phyloP scores from a whole-genome alignment of 2,329 filamentous ascomycete species.

The Hymenoscyphus linearis region DNA sequence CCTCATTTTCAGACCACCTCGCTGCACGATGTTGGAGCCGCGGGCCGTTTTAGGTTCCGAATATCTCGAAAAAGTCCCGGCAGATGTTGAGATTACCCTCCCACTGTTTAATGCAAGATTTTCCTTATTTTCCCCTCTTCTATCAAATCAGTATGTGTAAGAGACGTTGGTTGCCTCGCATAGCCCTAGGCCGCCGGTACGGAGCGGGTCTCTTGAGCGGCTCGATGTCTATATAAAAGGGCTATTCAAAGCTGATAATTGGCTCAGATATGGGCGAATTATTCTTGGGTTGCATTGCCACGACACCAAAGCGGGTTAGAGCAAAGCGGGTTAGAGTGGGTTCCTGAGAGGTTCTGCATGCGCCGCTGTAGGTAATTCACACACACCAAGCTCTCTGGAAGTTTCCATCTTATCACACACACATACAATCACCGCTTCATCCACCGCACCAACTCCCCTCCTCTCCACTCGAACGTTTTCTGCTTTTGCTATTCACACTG shows the following conservation, averaged over 20 bases:
- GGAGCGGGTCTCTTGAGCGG: background rate
- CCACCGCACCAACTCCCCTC: background rate
- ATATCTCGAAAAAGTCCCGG: background rate
- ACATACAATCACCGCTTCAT: background rate
- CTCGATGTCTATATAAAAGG: background rate
- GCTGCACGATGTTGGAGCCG: slow-evolving; percentile 6
- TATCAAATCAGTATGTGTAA: background rate
- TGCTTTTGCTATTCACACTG: background rate
- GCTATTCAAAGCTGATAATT: background rate
- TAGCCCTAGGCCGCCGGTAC: background rate
- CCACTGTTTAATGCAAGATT: background rate
- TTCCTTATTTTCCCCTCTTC: background rate
- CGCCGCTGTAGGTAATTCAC: background rate
- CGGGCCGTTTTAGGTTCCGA: slow-evolving; percentile 11
- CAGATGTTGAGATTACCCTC: background rate
- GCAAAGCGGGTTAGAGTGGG: slow-evolving; percentile 6
- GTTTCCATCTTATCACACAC: background rate
- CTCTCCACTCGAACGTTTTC: background rate
- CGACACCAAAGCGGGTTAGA: slow-evolving; percentile 8
- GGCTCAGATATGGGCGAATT: background rate
- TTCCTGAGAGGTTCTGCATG: slow-evolving; percentile 3
- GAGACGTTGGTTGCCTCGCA: background rate
- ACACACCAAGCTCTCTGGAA: background rate
- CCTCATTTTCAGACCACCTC: background rate
- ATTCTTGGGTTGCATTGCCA: background rate